Base-by-base conservation (phyloP, 805 yeast species). In the Groenewaldozyma tartarivorans region DNA sequence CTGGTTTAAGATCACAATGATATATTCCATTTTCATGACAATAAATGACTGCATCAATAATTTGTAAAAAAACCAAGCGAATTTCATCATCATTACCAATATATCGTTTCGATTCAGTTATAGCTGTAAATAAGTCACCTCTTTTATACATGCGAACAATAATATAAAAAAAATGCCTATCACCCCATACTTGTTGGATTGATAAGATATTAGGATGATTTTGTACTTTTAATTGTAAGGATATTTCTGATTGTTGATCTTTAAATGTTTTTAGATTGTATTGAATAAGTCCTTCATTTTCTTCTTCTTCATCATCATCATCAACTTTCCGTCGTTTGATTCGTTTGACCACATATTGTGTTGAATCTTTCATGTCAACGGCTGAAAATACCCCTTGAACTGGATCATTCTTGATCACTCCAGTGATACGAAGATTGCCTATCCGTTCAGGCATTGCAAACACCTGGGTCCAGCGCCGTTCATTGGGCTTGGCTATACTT, bases 1-100 rank as follows among this genome's bases (percentile, higher is more conserved):
- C 96, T 1, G 96, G 96, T 62, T 87, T 87, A 48, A 87, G 74
- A 62, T 87, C 96, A 59, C 96, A 81, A 60, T 87, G 96, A 56
- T 78, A 88, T 20, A 88, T 76, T 13, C 81, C 79, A 44, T 72
- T 74, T 2, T 79, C 67, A 57, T 86, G 95, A 52, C 94, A 82
- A 61, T 79, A 81, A 42, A 74, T 71, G 40, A 88, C 71, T 2
- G 88, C 95, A 44, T 85, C 79, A 29, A 86, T 64, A 57, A 88
- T 68, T 58, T 88, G 96, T 11, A 72, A 54, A 41, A 80, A 79
- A 42, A 69, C 80, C 43, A 64, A 66, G 56, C 75, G 77, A 55
- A 72, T 71, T 45, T 66, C 56, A 13, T 53, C 54, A 45, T 76
- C 74, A 33, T 69, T 58, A 38, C 64, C 63, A 50, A 81, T 82